Percentiles rank a stretch among this genome's conserved stretches.
Conservation (phyloP, 1,139 yeast species). For the Debaryomyces sp. region DNA sequence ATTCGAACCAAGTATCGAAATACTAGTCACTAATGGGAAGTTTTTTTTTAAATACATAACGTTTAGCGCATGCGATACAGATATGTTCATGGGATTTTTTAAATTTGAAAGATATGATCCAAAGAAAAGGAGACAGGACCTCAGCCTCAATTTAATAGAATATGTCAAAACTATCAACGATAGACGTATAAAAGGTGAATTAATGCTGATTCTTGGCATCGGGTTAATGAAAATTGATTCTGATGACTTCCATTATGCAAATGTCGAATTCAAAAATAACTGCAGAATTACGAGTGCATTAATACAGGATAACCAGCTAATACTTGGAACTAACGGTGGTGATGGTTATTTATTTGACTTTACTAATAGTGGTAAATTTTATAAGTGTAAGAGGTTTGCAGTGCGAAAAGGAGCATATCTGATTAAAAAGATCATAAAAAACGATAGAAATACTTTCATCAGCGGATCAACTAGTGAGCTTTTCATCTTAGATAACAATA, state of each 20-base stretch:
- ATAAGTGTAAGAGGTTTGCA: neutral
- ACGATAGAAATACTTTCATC: neutral
- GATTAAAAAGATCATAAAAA: neutral
- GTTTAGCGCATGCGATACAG: neutral
- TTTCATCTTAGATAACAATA: neutral
- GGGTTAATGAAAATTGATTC: neutral
- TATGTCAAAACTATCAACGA: neutral
- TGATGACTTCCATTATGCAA: neutral
- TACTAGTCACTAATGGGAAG: slow-evolving; percentile 1
- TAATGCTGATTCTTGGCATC: slow-evolving; percentile 5
- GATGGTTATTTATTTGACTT: slow-evolving; percentile 3
- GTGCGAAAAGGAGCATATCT: neutral
- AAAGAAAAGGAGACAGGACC: neutral
- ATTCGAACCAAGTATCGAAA: neutral
- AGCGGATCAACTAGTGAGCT: neutral
- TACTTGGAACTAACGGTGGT: slow-evolving; percentile 10
- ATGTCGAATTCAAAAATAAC: neutral
- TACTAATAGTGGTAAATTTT: neutral
- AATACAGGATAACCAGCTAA: slow-evolving; percentile 3
- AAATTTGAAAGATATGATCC: slow-evolving; percentile 1
- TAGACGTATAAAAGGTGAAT: neutral
- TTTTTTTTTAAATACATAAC: slow-evolving; percentile 2
- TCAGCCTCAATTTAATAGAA: neutral
- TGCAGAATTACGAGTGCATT: slow-evolving; percentile 5
- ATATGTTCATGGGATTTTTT: neutral